Percentiles rank a stretch among this genome's conserved stretches.
Evolutionary conservation across 192 early-diverging fungal genomes (phyloP).

Genomic region (Linnemannia elongata): DNA sequence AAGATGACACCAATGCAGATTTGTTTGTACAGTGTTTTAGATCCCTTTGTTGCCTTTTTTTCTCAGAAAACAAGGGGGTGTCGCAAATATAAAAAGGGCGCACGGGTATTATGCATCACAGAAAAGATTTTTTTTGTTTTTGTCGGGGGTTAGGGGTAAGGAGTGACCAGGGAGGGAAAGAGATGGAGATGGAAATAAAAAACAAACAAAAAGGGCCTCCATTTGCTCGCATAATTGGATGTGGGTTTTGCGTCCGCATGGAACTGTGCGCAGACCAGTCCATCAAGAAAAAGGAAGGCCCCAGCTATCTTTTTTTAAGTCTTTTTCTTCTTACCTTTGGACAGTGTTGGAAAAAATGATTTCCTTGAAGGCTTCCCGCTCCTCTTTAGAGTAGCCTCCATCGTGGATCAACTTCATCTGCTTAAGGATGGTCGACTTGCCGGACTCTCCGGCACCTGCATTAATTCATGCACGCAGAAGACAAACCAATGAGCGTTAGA

Average conservation of each 20-base stretch:
- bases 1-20: not conserved
- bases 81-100: not conserved
- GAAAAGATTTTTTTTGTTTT: not conserved
- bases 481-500: not conserved
- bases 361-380: conserved; percentile 94
- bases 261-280: not conserved
- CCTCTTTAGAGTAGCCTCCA: conserved; percentile 90
- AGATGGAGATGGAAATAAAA: no score
- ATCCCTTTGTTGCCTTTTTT: not conserved
- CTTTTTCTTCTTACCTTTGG: conserved; percentile 68
- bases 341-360: conserved; percentile 97
- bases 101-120: conserved; percentile 4
- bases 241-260: not conserved
- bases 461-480: not conserved
- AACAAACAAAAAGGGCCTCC: not conserved
- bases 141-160: not conserved
- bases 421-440: conserved; percentile 97
- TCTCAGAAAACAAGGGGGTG: not conserved
- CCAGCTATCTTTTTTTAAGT: not conserved
- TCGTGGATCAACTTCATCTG: conserved; percentile 99
- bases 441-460: conserved; percentile 94
- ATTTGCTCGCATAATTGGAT: not conserved
- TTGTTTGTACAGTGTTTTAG: not conserved
- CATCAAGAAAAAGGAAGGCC: not conserved
- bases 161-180: not conserved